These are phyloP conservation scores for Elongisporangium undulatum DNA, from an alignment of 352 stramenopile genomes.

Conservation along the genomic window DNA sequence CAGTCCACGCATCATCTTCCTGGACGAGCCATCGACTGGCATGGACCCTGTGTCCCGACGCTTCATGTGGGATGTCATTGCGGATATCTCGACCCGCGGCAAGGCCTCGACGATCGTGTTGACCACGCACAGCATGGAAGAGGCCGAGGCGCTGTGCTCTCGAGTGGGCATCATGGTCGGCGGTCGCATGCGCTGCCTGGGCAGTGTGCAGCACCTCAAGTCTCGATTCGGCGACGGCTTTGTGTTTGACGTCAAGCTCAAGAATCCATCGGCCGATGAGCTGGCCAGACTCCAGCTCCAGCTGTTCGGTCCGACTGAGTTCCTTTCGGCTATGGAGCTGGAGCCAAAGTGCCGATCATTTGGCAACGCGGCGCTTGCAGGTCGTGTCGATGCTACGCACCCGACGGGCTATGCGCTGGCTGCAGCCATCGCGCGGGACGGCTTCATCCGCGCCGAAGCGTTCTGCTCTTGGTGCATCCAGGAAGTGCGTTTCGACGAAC, in stretches of 20 bases:
- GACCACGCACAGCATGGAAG: constrained; percentile 93
- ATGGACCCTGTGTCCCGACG: constrained; percentile 91
- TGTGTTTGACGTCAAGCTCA: constrained; percentile 70
- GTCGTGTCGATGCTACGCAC: constrained; percentile 30
- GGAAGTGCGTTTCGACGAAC: constrained; percentile 34
- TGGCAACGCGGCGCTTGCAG: constrained; percentile 25
- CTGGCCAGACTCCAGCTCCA: constrained; percentile 16
- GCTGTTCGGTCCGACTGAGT: constrained; percentile 8
- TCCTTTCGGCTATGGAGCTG: constrained; percentile 18
- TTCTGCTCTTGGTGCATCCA: constrained; percentile 59
- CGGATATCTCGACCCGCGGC: constrained; percentile 46
- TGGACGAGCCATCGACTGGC: constrained; percentile 88
- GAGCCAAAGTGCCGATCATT: constrained; percentile 32
- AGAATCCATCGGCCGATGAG: constrained; percentile 14
- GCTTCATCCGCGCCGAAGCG: constrained; percentile 20
- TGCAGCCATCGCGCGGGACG: constrained; percentile 33
- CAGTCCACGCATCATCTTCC: constrained; percentile 79
- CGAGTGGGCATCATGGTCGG: constrained; percentile 91
- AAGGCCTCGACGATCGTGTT: constrained; percentile 77
- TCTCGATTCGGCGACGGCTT: constrained; percentile 91
- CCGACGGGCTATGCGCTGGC: constrained; percentile 57
- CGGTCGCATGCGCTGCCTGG: constrained; percentile 51
- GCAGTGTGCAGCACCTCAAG: constrained; percentile 91
- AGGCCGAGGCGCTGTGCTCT: constrained; percentile 88
- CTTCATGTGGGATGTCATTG: constrained; percentile 90